Conservation (phyloP, 2,329 filamentous ascomycete genomes). For the Xylaria sp. region DNA sequence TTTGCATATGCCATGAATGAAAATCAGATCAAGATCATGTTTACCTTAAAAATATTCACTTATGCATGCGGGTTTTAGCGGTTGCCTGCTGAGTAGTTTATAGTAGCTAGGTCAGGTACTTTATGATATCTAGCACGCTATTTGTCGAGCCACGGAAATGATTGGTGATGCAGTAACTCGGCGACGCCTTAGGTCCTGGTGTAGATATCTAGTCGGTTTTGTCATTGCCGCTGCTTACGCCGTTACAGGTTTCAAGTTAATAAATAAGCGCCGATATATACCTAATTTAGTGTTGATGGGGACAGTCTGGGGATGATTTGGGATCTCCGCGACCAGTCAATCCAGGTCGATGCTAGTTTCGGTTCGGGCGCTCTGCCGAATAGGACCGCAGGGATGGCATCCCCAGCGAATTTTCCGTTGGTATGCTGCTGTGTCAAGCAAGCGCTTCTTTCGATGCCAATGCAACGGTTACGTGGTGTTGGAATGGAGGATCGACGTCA, state of each 20-base stretch:
- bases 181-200: background rate
- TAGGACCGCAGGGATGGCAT: conserved; percentile 17
- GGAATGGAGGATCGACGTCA: conserved; percentile 31
- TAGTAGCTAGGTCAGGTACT: background rate
- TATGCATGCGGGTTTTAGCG: conserved; percentile 6
- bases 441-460: no score
- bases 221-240: background rate
- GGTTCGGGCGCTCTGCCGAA: background rate
- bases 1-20: conserved; percentile 32
- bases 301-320: background rate
- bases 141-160: background rate
- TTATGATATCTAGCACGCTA: background rate
- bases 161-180: background rate
- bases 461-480: no score
- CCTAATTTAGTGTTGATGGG: background rate
- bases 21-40: conserved; percentile 15
- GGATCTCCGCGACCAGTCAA: conserved; percentile 19
- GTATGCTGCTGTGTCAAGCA: background rate
- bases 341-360: background rate
- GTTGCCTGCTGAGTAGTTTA: conserved; percentile 1
- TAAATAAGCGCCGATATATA: background rate
- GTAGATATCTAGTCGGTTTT: background rate
- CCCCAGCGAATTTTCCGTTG: background rate
- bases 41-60: background rate
- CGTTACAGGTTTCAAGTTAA: conserved; percentile 5